A percentile compares a stretch with the other conserved stretches of the same genome.
These are phyloP conservation scores for Pneumocystis oryctolagi DNA, from an alignment of 1,139 yeast species.

Conservation along the genomic window DNA sequence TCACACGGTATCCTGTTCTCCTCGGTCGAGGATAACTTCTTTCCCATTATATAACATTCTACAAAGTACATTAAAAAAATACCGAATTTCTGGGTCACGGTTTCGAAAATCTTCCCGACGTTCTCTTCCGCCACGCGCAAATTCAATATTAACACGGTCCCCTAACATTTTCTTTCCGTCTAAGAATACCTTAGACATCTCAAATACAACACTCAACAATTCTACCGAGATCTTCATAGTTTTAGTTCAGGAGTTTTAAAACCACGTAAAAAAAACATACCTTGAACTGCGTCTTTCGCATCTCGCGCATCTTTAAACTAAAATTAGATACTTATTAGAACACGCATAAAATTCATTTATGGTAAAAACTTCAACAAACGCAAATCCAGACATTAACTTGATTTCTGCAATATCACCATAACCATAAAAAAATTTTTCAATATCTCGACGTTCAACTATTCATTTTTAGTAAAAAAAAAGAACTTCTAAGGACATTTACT, in stretches of 20 bases:
- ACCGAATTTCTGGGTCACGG: slow-evolving; percentile 16
- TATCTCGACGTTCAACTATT: slow-evolving; percentile 14
- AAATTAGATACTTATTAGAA: not conserved
- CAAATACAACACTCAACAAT: slow-evolving; percentile 11
- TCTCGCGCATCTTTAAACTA: slow-evolving; percentile 18
- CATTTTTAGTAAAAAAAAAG: not conserved
- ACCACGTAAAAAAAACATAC: slow-evolving; percentile 11
- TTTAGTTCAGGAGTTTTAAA: not conserved
- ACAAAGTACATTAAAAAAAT: not conserved
- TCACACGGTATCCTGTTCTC: slow-evolving; percentile 18
- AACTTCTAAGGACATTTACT: not conserved
- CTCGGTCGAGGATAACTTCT: slow-evolving; percentile 18
- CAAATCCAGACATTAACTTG: slow-evolving; percentile 19
- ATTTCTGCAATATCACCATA: slow-evolving; percentile 17
- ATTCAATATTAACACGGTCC: slow-evolving; percentile 23
- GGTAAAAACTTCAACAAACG: slow-evolving; percentile 8
- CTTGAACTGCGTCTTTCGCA: slow-evolving; percentile 19
- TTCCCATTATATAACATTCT: slow-evolving; percentile 12
- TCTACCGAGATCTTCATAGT: slow-evolving; percentile 9
- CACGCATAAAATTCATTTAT: not conserved
- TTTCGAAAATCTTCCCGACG: slow-evolving; percentile 13
- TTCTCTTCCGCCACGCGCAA: slow-evolving; percentile 22
- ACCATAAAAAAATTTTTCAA: slow-evolving; percentile 16
- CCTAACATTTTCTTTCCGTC: slow-evolving; percentile 26
- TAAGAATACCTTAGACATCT: slow-evolving; percentile 17